Base-by-base conservation (phyloP, 768 basidiomycete species). In the Daedaleopsis sinensis region DNA sequence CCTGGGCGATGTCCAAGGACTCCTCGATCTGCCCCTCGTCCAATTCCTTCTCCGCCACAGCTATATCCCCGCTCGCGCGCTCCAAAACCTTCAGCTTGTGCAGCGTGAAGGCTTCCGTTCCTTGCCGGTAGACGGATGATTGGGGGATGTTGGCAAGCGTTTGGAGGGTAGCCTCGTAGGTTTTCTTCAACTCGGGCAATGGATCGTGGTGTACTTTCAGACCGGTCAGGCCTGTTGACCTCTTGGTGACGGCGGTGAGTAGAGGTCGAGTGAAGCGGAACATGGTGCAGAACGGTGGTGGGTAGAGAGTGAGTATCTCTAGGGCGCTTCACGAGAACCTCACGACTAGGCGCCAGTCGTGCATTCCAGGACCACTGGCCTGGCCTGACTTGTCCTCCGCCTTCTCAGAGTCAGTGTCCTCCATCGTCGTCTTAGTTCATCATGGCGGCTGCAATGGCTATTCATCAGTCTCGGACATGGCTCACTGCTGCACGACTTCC, bases 1-100 rank as follows among this genome's bases (percentile, higher is more conserved):
- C 90, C 66, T 86, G 77, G 12, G 95, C 96, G 74, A 92, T 86
- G 66, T 86, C 83, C 67, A 98, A 69, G 37, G 90, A 84, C 74
- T 94, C 83, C 79, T 98, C 96, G 46, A 97, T 91, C 68, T 93
- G 86, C 0, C 94, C 93, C 72, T 92, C 92, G 52, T 88, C 84
- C 43, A 98, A 72, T 73, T 84, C 82, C 71, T 81, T 84, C 78
- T 97, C 96, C 10, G 82, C 91, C 9, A 77, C 74, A 18, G 77
- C 73, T 50, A 94, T 74, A 65, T 93, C 85, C 27, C 86, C 89
- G 37, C 84, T 84, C 43, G 87, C 86, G 36, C 76, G 77, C 71
- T 92, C 81, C 47, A 96, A 81, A 58, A 93, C 82, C 69, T 78
- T 82, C 61, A 96, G 82, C 71, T 92, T 91, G 71, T 86, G 86